phyloP scores from a whole-genome alignment of 139 green algal genomes.

The Chlamydomonas asymmetrica region DNA sequence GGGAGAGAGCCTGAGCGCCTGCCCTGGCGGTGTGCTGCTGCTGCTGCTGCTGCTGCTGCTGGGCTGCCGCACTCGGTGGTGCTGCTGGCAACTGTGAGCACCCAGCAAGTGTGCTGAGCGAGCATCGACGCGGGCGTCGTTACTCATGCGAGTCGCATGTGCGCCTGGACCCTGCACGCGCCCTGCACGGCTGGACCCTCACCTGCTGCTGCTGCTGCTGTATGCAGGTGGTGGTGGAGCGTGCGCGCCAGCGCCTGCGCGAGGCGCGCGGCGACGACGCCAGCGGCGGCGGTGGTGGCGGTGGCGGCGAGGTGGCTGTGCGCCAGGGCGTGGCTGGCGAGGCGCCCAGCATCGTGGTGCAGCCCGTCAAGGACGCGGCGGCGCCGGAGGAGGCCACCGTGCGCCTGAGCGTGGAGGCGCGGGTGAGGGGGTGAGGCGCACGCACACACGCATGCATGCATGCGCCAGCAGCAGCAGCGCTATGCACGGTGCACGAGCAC shows the following conservation, averaged over 20 bases:
- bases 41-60: neutral
- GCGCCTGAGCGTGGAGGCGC: constrained; percentile 38
- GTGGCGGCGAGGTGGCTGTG: constrained; percentile 43
- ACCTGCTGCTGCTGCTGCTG: neutral
- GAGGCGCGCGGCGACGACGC: constrained; percentile 32
- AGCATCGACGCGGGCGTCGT: no score
- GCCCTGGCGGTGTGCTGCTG: neutral
- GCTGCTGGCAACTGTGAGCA: neutral
- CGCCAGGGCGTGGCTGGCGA: constrained; percentile 45
- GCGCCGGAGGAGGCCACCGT: constrained; percentile 42
- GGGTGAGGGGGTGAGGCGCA: constrained; percentile 27
- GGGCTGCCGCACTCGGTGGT: neutral
- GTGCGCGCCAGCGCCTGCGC: constrained; percentile 37
- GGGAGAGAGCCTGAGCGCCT: neutral
- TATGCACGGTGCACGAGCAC: neutral
- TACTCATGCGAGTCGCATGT: no score
- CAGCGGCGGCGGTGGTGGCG: constrained; percentile 18
- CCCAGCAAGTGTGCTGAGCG: no score
- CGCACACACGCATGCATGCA: no score
- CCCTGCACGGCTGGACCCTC: no score
- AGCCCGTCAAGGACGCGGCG: constrained; percentile 28
- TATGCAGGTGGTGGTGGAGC: constrained; percentile 46
- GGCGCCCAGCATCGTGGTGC: constrained; percentile 37
- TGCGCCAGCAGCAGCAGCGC: neutral
- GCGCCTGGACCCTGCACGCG: no score